These are phyloP conservation scores for Tuber microsphaerosporum DNA, from an alignment of 495 filamentous ascomycete genomes.

Conservation along the genomic window DNA sequence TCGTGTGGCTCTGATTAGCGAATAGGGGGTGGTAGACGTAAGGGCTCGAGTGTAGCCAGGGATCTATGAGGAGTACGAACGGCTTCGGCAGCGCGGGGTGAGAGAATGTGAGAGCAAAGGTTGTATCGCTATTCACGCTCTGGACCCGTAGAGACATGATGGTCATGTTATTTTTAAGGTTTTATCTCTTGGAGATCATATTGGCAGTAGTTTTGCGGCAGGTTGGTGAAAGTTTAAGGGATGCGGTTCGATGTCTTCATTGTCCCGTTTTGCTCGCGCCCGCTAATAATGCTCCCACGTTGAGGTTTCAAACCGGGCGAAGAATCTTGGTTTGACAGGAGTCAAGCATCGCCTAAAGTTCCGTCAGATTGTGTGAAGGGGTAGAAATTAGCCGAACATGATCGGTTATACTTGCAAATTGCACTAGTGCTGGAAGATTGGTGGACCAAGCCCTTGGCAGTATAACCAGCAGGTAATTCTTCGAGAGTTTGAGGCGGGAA, in stretches of 20 bases:
- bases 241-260: not conserved
- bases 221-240: not conserved
- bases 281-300: not conserved
- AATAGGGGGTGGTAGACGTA: slow-evolving; percentile 58
- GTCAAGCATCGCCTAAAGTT: not conserved
- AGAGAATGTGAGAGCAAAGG: slow-evolving; percentile 59
- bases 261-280: not conserved
- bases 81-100: slow-evolving; percentile 23
- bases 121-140: slow-evolving; percentile 62
- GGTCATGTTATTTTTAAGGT: not conserved
- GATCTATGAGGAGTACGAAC: slow-evolving; percentile 64
- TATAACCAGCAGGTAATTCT: too few relatives aligned
- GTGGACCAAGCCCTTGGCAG: too few relatives aligned
- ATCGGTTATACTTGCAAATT: not conserved
- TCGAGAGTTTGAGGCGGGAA: too few relatives aligned
- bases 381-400: not conserved
- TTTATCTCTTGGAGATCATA: not conserved
- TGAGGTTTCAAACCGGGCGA: not conserved
- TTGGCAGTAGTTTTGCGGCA: not conserved
- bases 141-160: slow-evolving; percentile 60
- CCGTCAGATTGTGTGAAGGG: not conserved
- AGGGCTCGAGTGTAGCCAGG: slow-evolving; percentile 60
- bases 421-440: too few relatives aligned
- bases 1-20: slow-evolving; percentile 51
- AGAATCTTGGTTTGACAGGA: not conserved